Base-by-base conservation (phyloP, 2,329 filamentous ascomycete species). In the Tolypocladium capitatum region DNA sequence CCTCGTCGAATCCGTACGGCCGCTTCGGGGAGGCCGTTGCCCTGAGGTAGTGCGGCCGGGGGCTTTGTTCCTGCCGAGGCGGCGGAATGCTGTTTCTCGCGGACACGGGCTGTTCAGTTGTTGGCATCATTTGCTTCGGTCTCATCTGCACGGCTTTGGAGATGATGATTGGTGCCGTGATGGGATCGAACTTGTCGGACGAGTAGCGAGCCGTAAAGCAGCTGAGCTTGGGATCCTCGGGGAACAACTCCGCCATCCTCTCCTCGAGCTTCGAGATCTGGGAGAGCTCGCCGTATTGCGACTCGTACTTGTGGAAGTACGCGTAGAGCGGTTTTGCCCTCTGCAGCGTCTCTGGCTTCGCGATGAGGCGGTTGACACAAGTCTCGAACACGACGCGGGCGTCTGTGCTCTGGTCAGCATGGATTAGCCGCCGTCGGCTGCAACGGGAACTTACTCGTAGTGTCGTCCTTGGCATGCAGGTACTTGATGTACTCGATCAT, bases 401-500 rank as follows among this genome's bases (percentile, higher is more conserved):
- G 74, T 98, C 89, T 90, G 56, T 32, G 32, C 32, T 20, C 14
- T 14, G 2, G 50, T 60, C 43, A 63, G 57, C 41, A 43, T 27
- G 33, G 13, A 42, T 21, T 40, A 38, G 7, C 14, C 32, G 38
- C 20, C 21, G 8, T 20, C 21, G n/a, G 10, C 8, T 4, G 20
- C n/a, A 24, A 16, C 20, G 16, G 27, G 28, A 31, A 74, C 86
- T 75, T 75, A 94, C 87, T 96, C 31, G 88, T 95, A 43, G 89
- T 83, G 65, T 98, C 92, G 57, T 94, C 91, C 61, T 86, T 88
- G 13, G 86, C 84, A 58, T 97, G 85, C 50, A 98, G 71, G 65
- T 95, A 92, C 69, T 95, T 96, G 57, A 98, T 74, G 64, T 98
- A 97, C 65, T 97, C 90, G 46, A 98, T 76, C 53, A 94, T 88